Conservation (phyloP, 495 filamentous ascomycete genomes). For the Tuber melanosporum region DNA sequence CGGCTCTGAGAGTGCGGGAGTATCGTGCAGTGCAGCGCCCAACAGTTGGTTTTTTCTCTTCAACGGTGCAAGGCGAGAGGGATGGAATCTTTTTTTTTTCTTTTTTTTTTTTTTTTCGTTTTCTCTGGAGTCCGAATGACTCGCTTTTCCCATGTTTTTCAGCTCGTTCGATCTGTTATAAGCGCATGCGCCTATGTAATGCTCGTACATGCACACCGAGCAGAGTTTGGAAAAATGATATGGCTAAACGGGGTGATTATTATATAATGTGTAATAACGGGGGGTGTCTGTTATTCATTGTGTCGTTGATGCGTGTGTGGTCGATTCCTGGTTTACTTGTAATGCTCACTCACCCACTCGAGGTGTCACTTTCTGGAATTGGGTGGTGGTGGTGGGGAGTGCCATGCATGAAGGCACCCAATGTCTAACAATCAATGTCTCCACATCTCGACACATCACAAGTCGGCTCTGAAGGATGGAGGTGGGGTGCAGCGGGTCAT, state of each 20-base stretch:
- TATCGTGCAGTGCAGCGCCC: not conserved
- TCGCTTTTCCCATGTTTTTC: not conserved
- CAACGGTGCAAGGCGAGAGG: too few relatives aligned
- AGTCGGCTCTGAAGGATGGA: not conserved
- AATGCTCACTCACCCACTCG: not conserved
- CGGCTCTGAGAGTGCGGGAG: not conserved
- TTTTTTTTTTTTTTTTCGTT: not conserved
- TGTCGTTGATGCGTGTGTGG: not conserved
- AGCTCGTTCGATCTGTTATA: not conserved
- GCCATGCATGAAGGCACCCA: not conserved
- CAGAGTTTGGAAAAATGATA: not conserved
- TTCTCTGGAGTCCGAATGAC: not conserved
- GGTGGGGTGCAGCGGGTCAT: not conserved
- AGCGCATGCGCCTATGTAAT: not conserved
- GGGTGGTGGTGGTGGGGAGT: not conserved
- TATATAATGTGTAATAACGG: not conserved
- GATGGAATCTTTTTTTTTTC: too few relatives aligned
- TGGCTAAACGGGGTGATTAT: not conserved
- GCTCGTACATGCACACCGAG: not conserved
- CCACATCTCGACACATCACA: not conserved
- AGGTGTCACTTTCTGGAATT: not conserved
- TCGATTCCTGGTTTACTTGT: not conserved
- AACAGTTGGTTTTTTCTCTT: not conserved
- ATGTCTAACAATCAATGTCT: not conserved
- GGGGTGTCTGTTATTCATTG: not conserved